Evolutionary conservation across 768 basidiomycete species (phyloP), one percentile per base, ranked within the genome.

Genomic region (Mrakia blollopis): DNA sequence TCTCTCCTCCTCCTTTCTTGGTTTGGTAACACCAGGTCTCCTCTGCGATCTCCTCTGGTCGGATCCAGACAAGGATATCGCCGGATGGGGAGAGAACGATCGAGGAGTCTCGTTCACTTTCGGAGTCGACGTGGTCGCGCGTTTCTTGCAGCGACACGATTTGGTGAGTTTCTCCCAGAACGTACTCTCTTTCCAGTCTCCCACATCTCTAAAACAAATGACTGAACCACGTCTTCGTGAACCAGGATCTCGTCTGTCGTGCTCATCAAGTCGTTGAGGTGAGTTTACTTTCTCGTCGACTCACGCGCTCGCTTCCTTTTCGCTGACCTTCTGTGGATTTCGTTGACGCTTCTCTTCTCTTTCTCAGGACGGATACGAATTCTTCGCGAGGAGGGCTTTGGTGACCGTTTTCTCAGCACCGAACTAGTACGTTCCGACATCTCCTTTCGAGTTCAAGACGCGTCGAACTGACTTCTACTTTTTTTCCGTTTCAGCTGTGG

Each of bases 91-190:
- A 83, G 96, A 99, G 86, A 99, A 99, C 83, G 96, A 99, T 84
- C 89, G 96, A 82, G 96, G 96, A 77, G 96, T 99, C 71, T 97
- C 94, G 60, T 99, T 99, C 85, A 98, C 96, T 7, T 99, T 98
- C 84, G 96, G 96, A 11, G 94, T 95, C 32, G 96, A 98, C 83
- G 96, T 99, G 68, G 96, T 99, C 72, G 93, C 93, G 80, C 89
- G 96, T 81, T 99, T 99, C 88, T 86, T 99, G 81, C 94, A 97
- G 87, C 98, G 98, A 85, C 96, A 99, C 83, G 96, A 99, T 98
- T 82, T 98, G 96, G 86, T 88, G 96, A 85, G 96, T 16, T 6
- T 30, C 44, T 37, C 8, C 2, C 28, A n/a, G n/a, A n/a, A n/a
- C n/a, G n/a, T n/a, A 1, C 44, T 54, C 52, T 57, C 54, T n/a